Evolutionary conservation across 1,139 yeast species (phyloP).

Genomic region (Blastobotrys raffinosifermentans): DNA sequence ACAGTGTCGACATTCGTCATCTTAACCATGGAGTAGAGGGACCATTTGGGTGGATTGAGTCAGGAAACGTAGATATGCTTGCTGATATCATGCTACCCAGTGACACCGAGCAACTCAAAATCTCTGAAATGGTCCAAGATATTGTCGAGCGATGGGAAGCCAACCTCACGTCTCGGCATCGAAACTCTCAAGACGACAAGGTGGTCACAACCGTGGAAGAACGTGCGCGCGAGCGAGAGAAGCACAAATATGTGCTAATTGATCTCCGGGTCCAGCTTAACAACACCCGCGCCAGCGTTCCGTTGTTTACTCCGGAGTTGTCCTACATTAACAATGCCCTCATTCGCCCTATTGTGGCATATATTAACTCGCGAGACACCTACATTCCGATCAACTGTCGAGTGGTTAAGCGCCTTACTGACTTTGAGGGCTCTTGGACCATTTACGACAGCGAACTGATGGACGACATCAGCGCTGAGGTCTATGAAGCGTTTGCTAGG

Average conservation of each 20-base stretch:
- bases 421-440: slow-evolving; percentile 96
- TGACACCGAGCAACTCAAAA: slow-evolving; percentile 43
- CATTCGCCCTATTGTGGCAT: slow-evolving; percentile 90
- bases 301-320: slow-evolving; percentile 75
- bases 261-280: slow-evolving; percentile 73
- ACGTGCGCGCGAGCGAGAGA: slow-evolving; percentile 27
- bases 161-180: slow-evolving; percentile 17
- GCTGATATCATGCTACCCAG: slow-evolving; percentile 84
- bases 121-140: slow-evolving; percentile 35
- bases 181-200: slow-evolving; percentile 4
- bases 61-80: slow-evolving; percentile 85
- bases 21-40: slow-evolving; percentile 85
- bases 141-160: slow-evolving; percentile 39
- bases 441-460: slow-evolving; percentile 82
- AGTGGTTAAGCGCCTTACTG: slow-evolving; percentile 69
- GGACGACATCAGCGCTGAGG: slow-evolving; percentile 88
- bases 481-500: slow-evolving; percentile 82
- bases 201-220: slow-evolving; percentile 29
- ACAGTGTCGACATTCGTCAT: slow-evolving; percentile 80
- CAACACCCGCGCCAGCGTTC: slow-evolving; percentile 83
- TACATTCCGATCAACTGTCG: slow-evolving; percentile 84
- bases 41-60: slow-evolving; percentile 94
- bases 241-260: slow-evolving; percentile 57
- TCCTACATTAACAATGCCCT: slow-evolving; percentile 87
- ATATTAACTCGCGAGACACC: slow-evolving; percentile 83